Evolutionary conservation across 1,284 basidiomycete species (phyloP), one percentile per base, ranked within the genome.

Genomic region (Naganishia cerealis): DNA sequence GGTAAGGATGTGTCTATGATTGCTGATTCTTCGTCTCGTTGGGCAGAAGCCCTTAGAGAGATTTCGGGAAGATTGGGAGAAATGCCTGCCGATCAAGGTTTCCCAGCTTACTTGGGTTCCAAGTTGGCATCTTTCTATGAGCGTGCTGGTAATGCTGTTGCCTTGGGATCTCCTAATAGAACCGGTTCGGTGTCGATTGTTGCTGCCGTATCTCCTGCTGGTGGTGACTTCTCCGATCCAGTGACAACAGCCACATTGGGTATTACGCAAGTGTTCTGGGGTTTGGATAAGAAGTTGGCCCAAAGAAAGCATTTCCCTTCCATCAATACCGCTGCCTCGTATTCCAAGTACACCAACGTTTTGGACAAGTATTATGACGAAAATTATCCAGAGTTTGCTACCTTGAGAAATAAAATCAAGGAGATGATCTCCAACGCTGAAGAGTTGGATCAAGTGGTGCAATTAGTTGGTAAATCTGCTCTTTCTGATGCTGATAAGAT

Each of bases 321-420:
- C n/a, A n/a, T n/a, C 1, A 96, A 93, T 38, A 99, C 83, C 99
- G 96, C 95, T 76, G 84, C 95, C 24, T 99, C 96, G 8, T 99
- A 99, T 82, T 99, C 95, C 66, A 99, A 99, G 81, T 99, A 99
- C 83, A n/a, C n/a, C n/a, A n/a, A n/a, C n/a, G n/a, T n/a, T n/a
- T n/a, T n/a, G n/a, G n/a, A n/a, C n/a, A n/a, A n/a, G n/a, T n/a
- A n/a, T n/a, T n/a, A n/a, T n/a, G n/a, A n/a, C n/a, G n/a, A n/a
- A n/a, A n/a, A n/a, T n/a, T n/a, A n/a, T n/a, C n/a, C n/a, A n/a
- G n/a, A n/a, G n/a, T n/a, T n/a, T n/a, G n/a, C n/a, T n/a, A n/a
- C n/a, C n/a, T n/a, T n/a, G n/a, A n/a, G n/a, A n/a, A n/a, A n/a
- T n/a, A n/a, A n/a, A n/a, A n/a, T n/a, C n/a, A n/a, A n/a, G n/a